Evolutionary conservation across 495 filamentous ascomycete species (phyloP).

Genomic region (Penicillium macrosclerotiorum): DNA sequence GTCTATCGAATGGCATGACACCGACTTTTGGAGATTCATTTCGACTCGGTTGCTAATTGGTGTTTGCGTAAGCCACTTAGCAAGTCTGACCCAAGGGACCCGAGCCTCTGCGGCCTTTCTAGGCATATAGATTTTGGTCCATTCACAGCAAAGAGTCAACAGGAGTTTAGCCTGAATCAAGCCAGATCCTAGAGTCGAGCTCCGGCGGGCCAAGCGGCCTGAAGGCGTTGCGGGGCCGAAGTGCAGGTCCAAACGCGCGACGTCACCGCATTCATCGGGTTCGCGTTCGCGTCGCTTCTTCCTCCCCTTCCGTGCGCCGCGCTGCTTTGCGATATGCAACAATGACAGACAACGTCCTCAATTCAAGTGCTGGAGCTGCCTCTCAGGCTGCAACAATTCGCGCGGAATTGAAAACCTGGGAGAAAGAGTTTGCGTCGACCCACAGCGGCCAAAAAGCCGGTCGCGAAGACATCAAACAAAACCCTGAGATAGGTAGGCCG

Average conservation of each 20-base stretch:
- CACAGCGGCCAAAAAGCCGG: constrained; percentile 75
- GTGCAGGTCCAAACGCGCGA: constrained; percentile 17
- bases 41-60: too few species aligned
- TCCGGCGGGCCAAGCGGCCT: too few species aligned
- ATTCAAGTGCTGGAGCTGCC: constrained; percentile 24
- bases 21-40: too few species aligned
- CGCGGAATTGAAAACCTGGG: constrained; percentile 81
- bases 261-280: constrained; percentile 23
- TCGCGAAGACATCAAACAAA: constrained; percentile 83
- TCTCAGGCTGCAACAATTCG: constrained; percentile 49
- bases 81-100: not conserved
- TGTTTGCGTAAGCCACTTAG: not conserved
- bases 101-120: not conserved
- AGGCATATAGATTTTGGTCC: not conserved
- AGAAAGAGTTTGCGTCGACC: constrained; percentile 66
- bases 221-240: not conserved
- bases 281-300: constrained; percentile 8
- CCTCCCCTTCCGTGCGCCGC: constrained; percentile 1
- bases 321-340: constrained; percentile 22
- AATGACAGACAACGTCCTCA: constrained; percentile 29
- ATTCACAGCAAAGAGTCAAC: not conserved
- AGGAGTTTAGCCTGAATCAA: not conserved
- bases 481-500: constrained; percentile 71
- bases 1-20: too few species aligned
- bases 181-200: too few species aligned